Conservation (phyloP, 1,139 yeast species). For the Yamadazyma aaseri region DNA sequence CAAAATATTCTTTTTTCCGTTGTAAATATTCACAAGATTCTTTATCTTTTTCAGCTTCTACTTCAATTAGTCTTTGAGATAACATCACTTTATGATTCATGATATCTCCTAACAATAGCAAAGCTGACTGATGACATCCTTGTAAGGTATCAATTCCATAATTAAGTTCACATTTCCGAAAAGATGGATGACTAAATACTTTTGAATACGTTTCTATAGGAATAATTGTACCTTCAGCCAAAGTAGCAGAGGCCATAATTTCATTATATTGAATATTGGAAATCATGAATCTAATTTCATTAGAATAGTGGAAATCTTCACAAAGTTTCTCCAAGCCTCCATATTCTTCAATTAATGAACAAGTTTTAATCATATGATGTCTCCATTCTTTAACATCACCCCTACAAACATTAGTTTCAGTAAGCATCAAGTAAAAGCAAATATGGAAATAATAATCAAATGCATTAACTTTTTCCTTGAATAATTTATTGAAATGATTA, state of each 20-base stretch:
- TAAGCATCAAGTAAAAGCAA: slow-evolving; percentile 22
- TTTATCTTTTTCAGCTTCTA: background rate
- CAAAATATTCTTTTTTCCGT: slow-evolving; percentile 4
- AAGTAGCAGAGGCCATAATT: slow-evolving; percentile 18
- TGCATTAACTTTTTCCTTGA: slow-evolving; percentile 2
- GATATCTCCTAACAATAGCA: slow-evolving; percentile 20
- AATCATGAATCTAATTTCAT: slow-evolving; percentile 20
- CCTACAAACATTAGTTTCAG: slow-evolving; percentile 30
- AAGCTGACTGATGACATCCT: slow-evolving; percentile 21
- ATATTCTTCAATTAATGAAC: slow-evolving; percentile 36
- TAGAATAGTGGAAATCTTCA: slow-evolving; percentile 17
- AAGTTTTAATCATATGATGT: slow-evolving; percentile 17
- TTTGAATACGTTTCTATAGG: slow-evolving; percentile 15
- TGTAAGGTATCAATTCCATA: slow-evolving; percentile 25
- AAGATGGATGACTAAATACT: slow-evolving; percentile 9
- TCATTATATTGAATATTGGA: slow-evolving; percentile 25
- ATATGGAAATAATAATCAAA: slow-evolving; percentile 17
- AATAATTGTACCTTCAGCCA: slow-evolving; percentile 17
- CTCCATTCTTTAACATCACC: slow-evolving; percentile 43
- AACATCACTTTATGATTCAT: slow-evolving; percentile 17
- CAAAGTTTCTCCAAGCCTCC: slow-evolving; percentile 48
- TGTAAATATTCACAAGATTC: background rate
- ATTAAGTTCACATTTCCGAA: slow-evolving; percentile 5
- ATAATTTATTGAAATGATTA: slow-evolving; percentile 1
- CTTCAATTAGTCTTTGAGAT: background rate